phyloP scores from a whole-genome alignment of 495 filamentous ascomycete genomes.

The Viridothelium virens region DNA sequence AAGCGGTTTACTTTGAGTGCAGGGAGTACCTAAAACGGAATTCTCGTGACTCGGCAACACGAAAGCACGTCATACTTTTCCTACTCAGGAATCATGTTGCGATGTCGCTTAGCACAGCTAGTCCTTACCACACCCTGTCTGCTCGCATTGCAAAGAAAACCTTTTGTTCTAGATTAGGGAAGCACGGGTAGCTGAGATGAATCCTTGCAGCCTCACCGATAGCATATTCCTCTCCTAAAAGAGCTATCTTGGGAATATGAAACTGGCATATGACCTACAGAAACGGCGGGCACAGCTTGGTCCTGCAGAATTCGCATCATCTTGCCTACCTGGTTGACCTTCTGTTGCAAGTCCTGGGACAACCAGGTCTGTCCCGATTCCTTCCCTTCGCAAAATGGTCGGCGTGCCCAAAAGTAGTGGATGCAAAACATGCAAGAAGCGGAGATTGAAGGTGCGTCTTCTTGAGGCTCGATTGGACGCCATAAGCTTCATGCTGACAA shows the following conservation, averaged over 20 bases:
- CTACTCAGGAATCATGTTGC: conserved; percentile 6
- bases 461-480: neutral
- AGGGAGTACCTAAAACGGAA: neutral
- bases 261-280: neutral
- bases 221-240: neutral
- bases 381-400: neutral
- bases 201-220: neutral
- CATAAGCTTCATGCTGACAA: neutral
- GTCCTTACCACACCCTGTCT: neutral
- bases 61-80: conserved; percentile 10
- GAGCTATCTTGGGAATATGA: neutral
- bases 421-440: conserved; percentile 6
- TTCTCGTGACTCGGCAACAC: neutral
- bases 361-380: neutral
- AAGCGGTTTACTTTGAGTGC: too few relatives aligned
- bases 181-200: neutral
- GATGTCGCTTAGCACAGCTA: neutral
- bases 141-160: neutral
- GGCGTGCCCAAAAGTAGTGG: conserved; percentile 7
- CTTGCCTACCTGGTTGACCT: neutral
- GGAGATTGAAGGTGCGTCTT: conserved; percentile 1
- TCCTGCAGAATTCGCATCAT: neutral
- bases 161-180: neutral
- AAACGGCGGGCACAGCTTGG: neutral
- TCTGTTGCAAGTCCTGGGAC: too few relatives aligned